Evolutionary conservation across 106 monocot genomes (phyloP).

Genomic region (Agapanthus africanus): DNA sequence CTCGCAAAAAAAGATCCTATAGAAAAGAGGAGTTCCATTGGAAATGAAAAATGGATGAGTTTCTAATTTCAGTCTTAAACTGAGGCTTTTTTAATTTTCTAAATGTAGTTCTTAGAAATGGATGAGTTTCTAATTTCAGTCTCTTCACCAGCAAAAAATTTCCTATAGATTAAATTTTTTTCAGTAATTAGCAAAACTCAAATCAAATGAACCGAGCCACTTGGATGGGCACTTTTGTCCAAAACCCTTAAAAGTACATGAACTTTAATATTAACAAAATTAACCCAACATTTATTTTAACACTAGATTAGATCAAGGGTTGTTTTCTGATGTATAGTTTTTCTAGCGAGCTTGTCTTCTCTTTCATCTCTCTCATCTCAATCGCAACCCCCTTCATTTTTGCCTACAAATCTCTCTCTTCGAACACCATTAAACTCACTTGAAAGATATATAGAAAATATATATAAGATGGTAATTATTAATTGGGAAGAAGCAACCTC

Average conservation of each 20-base stretch:
- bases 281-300: background rate
- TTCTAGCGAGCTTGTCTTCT: background rate
- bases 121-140: too few species aligned
- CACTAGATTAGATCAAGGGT: background rate
- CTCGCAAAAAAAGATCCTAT: too few species aligned
- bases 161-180: too few species aligned
- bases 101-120: too few species aligned
- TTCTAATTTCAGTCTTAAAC: too few species aligned
- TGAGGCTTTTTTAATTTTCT: too few species aligned
- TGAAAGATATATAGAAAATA: background rate
- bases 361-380: background rate
- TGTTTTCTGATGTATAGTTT: background rate
- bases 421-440: too few species aligned
- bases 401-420: background rate
- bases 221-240: background rate
- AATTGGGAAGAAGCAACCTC: constrained; percentile 12
- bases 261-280: background rate
- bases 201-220: background rate
- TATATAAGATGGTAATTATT: background rate
- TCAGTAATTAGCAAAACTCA: too few species aligned
- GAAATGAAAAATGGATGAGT: too few species aligned
- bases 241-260: background rate
- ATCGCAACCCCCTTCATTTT: background rate
- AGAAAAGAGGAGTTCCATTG: too few species aligned
- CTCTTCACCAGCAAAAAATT: too few species aligned